Base-by-base conservation (phyloP, 2,329 filamentous ascomycete species). In the Ceratocystis alfenasii region DNA sequence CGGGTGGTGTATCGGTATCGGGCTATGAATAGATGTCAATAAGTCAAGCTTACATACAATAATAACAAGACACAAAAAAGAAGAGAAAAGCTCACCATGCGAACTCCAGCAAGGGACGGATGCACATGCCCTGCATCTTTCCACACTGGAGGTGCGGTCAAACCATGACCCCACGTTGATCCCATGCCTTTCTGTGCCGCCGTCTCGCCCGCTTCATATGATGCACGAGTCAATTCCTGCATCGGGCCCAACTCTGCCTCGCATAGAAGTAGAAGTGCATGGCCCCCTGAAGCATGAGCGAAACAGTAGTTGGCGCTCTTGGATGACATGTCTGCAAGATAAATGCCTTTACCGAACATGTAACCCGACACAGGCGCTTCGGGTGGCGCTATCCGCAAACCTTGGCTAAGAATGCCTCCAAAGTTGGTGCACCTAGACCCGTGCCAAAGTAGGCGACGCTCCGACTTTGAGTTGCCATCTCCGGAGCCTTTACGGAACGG, bases 321-420 rank as follows among this genome's bases (percentile, higher is more conserved):
- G 73, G 83, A 87, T 0, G 85, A 87, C 80, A 91, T 91, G 71
- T 95, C 90, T 1, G 90, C 90, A 1, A 95, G 81, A 72, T 95
- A 95, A 60, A 95, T 88, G 57, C 90, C 90, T 74, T 95, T 95
- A 66, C 87, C 90, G 70, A 95, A 95, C 88, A 93, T 93, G 77
- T 93, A 91, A 1, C 89, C 89, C 3, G 80, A 82, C 0, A 85
- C 85, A 0, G 90, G 91, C 0, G 90, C 90, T 74, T 95, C 87
- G 0, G 87, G 87, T 0, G 91, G 91, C 5, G 91, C 91, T 69
- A 95, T 95, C n/a, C 90, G 87, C 5, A 96, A 81, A 69, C 91
- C 91, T 74, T 95, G 89, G 66, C 85, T 88, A 53, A 95, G 82
- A 67, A 96, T 96, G 72, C 90, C 91, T 72, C 87, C 90, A 70